Evolutionary conservation across 2,329 filamentous ascomycete species (phyloP).

Genomic region (Arthrobotrys iridis): DNA sequence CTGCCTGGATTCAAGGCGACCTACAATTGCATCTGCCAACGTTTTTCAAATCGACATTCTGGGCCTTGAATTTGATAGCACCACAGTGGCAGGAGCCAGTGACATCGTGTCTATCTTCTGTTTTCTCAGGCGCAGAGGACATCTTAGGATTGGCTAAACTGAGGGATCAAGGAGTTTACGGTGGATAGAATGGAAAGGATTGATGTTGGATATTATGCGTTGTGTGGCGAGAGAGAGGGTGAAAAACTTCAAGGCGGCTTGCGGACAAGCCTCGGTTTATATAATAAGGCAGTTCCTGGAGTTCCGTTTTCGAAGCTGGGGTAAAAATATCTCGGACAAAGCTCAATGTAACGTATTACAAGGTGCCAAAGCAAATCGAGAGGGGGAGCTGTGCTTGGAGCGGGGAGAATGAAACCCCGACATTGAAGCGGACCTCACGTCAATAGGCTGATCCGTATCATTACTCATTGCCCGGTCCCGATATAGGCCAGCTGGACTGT

Average conservation of each 20-base stretch:
- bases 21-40: conserved; percentile 42
- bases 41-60: conserved; percentile 34
- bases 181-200: background rate
- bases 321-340: too few species aligned
- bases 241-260: background rate
- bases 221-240: background rate
- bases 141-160: background rate
- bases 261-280: background rate
- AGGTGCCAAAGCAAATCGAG: background rate
- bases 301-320: too few species aligned
- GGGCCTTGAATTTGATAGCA: conserved; percentile 31
- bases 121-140: conserved; percentile 27
- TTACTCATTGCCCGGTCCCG: background rate
- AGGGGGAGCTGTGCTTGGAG: too few species aligned
- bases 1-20: background rate
- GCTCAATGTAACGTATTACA: too few species aligned
- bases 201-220: conserved; percentile 42
- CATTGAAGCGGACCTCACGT: background rate
- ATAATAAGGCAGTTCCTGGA: conserved; percentile 15
- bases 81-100: conserved; percentile 47
- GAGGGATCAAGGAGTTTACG: too few species aligned
- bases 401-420: background rate
- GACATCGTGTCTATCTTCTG: conserved; percentile 16
- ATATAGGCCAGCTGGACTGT: background rate
- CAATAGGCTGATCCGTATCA: too few species aligned